phyloP scores from a whole-genome alignment of 805 yeast genomes.

The Myxozyma sirexii region DNA sequence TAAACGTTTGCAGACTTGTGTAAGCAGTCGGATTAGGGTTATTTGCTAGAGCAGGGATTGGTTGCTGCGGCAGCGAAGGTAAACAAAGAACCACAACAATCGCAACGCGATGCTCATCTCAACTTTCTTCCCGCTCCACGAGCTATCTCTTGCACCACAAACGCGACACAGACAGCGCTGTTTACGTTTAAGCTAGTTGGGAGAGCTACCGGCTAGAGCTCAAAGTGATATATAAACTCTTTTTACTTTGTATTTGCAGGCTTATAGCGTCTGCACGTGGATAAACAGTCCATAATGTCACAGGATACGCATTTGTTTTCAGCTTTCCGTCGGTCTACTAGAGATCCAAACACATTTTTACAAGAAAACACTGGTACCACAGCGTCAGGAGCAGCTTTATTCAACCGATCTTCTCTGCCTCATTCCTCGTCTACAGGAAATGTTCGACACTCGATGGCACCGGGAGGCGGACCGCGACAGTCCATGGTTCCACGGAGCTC shows the following conservation, averaged over 20 bases:
- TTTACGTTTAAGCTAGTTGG: too few species aligned
- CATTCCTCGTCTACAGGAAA: conserved; percentile 10
- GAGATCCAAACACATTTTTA: conserved; percentile 12
- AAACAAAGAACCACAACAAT: conserved; percentile 1
- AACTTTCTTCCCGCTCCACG: neutral
- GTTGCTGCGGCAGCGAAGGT: conserved; percentile 10
- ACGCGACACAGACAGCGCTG: neutral
- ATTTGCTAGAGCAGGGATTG: too few species aligned
- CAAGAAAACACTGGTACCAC: conserved; percentile 18
- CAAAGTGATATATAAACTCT: too few species aligned
- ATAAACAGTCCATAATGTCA: conserved; percentile 14
- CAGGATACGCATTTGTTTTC: conserved; percentile 32
- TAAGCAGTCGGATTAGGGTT: too few species aligned
- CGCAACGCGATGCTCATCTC: neutral
- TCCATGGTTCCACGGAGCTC: conserved; percentile 33
- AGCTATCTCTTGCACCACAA: neutral
- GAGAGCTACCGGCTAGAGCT: too few species aligned
- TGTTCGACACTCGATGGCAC: conserved; percentile 25
- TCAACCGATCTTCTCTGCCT: conserved; percentile 19
- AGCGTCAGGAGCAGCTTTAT: conserved; percentile 13
- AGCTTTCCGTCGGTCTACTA: conserved; percentile 25
- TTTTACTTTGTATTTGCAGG: too few species aligned
- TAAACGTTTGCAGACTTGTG: too few species aligned
- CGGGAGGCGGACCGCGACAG: conserved; percentile 23
- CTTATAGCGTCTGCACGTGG: too few species aligned